Percentiles rank a stretch among this genome's conserved stretches.
These are phyloP conservation scores for Podaxis sp. DNA, from an alignment of 768 basidiomycete species.

Conservation along the genomic window DNA sequence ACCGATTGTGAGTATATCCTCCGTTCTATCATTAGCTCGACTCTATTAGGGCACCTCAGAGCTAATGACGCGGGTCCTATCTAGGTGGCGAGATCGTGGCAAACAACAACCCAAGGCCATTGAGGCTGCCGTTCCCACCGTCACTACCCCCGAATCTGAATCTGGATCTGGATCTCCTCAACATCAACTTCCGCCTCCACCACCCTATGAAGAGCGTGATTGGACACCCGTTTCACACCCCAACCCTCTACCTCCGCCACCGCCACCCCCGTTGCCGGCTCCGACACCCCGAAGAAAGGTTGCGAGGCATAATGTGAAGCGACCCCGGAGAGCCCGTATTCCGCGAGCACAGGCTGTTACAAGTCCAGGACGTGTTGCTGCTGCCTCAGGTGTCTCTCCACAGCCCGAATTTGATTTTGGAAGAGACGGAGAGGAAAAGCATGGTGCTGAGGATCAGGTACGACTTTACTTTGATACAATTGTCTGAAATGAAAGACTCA, in stretches of 20 bases:
- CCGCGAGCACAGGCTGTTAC: slow-evolving; percentile 1
- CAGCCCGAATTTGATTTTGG: slow-evolving; percentile 47
- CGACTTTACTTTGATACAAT: slow-evolving; percentile 11
- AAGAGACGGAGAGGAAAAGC: slow-evolving; percentile 30
- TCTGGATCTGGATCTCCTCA: neutral
- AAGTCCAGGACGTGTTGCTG: slow-evolving; percentile 16
- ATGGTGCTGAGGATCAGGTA: slow-evolving; percentile 43
- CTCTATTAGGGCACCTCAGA: neutral
- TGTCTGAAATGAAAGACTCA: neutral
- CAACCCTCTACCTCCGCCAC: slow-evolving; percentile 28
- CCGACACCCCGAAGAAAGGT: slow-evolving; percentile 11
- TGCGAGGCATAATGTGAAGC: slow-evolving; percentile 8
- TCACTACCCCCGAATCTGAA: slow-evolving; percentile 30
- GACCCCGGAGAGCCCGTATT: slow-evolving; percentile 15
- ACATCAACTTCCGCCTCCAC: slow-evolving; percentile 46
- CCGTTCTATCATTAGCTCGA: too few species aligned
- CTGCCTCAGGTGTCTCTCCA: slow-evolving; percentile 22
- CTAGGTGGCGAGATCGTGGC: slow-evolving; percentile 79
- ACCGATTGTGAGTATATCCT: slow-evolving; percentile 63
- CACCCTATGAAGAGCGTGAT: slow-evolving; percentile 63
- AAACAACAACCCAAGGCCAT: slow-evolving; percentile 38
- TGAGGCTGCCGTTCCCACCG: slow-evolving; percentile 19
- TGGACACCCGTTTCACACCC: slow-evolving; percentile 43
- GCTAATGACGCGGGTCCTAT: neutral
- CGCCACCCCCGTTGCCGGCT: neutral